phyloP scores from a whole-genome alignment of 108 stramenopile species.

The Fragilariopsis cylindrus region DNA sequence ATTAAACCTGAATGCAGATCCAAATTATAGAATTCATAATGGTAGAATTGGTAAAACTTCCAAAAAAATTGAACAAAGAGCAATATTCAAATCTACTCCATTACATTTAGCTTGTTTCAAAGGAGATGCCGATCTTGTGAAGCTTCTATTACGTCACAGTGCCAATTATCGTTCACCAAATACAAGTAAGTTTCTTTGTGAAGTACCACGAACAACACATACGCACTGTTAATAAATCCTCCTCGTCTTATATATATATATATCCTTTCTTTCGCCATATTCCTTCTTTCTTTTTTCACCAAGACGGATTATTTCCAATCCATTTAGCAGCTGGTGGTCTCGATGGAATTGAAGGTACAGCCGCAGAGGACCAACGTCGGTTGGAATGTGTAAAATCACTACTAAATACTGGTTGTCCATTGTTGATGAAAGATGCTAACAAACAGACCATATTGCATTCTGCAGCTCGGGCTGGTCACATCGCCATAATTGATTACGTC shows the following conservation, averaged over 20 bases:
- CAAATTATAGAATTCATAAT: conserved; percentile 47
- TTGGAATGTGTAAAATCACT: conserved; percentile 61
- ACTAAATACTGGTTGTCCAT: conserved; percentile 48
- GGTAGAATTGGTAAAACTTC: conserved; percentile 51
- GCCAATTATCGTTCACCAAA: conserved; percentile 71
- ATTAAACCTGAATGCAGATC: conserved; percentile 63
- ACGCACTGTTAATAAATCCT: no score
- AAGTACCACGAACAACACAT: no score
- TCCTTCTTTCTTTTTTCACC: not conserved
- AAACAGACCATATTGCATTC: conserved; percentile 77
- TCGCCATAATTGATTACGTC: conserved; percentile 43
- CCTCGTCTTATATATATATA: no score
- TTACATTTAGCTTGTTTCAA: conserved; percentile 73
- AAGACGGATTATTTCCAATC: conserved; percentile 58
- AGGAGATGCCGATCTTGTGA: conserved; percentile 53
- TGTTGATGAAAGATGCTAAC: conserved; percentile 81
- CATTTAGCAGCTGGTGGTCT: conserved; percentile 64
- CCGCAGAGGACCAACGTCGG: conserved; percentile 50
- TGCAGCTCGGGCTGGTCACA: conserved; percentile 75
- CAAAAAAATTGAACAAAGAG: conserved; percentile 35
- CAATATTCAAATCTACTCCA: conserved; percentile 57
- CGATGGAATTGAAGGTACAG: not conserved
- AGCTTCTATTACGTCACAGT: conserved; percentile 46
- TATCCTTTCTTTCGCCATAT: no score
- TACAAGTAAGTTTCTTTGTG: conserved; percentile 20